Conservation (phyloP, 2,329 filamentous ascomycete genomes). For the Ophiocordyceps camponoti-floridani region DNA sequence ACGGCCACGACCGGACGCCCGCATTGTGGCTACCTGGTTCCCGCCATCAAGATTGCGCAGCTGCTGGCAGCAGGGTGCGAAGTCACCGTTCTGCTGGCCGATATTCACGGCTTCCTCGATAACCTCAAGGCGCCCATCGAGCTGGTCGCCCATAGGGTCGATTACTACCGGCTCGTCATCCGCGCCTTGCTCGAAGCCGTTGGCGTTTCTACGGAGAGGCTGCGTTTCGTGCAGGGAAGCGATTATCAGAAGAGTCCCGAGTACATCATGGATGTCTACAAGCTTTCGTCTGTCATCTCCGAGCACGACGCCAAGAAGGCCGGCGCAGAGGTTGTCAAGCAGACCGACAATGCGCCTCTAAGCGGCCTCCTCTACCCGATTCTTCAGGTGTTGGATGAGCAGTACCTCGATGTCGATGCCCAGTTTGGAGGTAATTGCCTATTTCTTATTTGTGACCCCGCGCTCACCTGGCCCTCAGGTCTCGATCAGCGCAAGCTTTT, state of each 20-base stretch:
- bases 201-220: constrained; percentile 58
- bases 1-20: constrained; percentile 76
- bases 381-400: constrained; percentile 77
- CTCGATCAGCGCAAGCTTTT: constrained; percentile 84
- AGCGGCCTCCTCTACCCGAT: constrained; percentile 26
- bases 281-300: constrained; percentile 50
- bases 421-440: constrained; percentile 58
- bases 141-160: constrained; percentile 61
- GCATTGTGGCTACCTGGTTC: constrained; percentile 79
- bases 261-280: constrained; percentile 83
- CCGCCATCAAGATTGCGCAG: constrained; percentile 78
- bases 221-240: constrained; percentile 72
- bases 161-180: constrained; percentile 71
- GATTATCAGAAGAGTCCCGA: constrained; percentile 56
- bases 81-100: constrained; percentile 59
- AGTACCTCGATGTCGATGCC: constrained; percentile 72
- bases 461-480: constrained; percentile 7
- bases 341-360: constrained; percentile 58
- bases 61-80: constrained; percentile 72
- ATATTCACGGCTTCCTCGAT: constrained; percentile 63
- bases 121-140: constrained; percentile 78
- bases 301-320: constrained; percentile 79
- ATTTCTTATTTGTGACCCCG: neutral
- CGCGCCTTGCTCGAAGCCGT: constrained; percentile 59
- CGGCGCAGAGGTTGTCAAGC: constrained; percentile 88